phyloP scores from a whole-genome alignment of 495 filamentous ascomycete genomes.

The Parathielavia appendiculata region DNA sequence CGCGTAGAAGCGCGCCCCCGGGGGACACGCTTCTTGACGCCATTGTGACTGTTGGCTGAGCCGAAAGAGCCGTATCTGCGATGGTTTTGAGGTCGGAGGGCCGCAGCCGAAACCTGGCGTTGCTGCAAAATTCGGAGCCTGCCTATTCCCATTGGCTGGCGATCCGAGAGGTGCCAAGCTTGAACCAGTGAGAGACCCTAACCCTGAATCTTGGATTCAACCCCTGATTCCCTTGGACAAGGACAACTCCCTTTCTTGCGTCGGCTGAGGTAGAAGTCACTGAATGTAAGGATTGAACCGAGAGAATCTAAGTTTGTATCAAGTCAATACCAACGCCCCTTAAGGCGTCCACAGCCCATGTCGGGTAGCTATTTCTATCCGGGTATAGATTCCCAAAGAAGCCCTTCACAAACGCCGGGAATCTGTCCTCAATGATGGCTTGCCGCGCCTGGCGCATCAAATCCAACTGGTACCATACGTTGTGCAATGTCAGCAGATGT shows the following conservation, averaged over 20 bases:
- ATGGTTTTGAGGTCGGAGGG: slow-evolving; percentile 5
- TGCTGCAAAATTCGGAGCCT: slow-evolving; percentile 24
- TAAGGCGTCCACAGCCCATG: slow-evolving; percentile 83
- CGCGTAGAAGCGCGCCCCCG: slow-evolving; percentile 54
- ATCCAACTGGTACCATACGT: slow-evolving; percentile 81
- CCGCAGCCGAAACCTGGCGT: not conserved
- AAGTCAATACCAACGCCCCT: slow-evolving; percentile 81
- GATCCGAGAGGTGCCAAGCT: not conserved
- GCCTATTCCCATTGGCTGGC: not conserved
- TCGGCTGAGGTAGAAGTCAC: not conserved
- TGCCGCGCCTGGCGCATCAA: slow-evolving; percentile 71
- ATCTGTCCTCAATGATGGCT: slow-evolving; percentile 77
- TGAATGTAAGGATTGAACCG: not conserved
- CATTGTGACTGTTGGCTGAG: slow-evolving; percentile 22
- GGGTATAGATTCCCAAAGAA: slow-evolving; percentile 72
- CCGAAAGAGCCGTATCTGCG: slow-evolving; percentile 9
- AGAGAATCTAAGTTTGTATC: slow-evolving; percentile 15
- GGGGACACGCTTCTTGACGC: slow-evolving; percentile 47
- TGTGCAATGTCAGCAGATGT: slow-evolving; percentile 91
- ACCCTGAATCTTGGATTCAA: slow-evolving; percentile 9
- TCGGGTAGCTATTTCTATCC: slow-evolving; percentile 63
- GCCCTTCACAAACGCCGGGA: slow-evolving; percentile 67
- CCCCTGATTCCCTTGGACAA: not conserved
- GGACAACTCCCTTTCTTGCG: too few relatives aligned
- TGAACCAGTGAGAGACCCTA: slow-evolving; percentile 13